Evolutionary conservation across 2,329 filamentous ascomycete species (phyloP).

Genomic region (Trichoderma arundinaceum): DNA sequence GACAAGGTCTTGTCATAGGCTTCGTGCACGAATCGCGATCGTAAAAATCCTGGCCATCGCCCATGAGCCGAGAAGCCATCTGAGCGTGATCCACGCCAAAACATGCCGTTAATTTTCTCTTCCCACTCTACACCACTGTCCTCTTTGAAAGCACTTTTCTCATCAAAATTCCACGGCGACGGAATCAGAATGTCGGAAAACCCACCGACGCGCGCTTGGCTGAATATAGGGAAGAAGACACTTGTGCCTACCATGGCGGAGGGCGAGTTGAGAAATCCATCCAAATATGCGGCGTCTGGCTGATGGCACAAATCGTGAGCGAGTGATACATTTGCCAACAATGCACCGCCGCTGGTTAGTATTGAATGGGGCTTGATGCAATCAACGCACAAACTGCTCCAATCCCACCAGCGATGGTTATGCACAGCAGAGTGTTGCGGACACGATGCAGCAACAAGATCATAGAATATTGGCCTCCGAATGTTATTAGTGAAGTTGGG

Average conservation of each 20-base stretch:
- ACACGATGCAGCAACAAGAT: constrained; percentile 50
- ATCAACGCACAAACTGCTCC: constrained; percentile 42
- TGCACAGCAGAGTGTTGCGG: constrained; percentile 54
- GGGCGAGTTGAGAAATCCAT: constrained; percentile 58
- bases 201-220: constrained; percentile 59
- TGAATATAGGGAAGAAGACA: constrained; percentile 60
- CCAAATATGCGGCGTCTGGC: constrained; percentile 54
- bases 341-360: constrained; percentile 42
- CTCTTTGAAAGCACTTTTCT: constrained; percentile 59
- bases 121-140: constrained; percentile 55
- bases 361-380: constrained; percentile 48
- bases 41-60: constrained; percentile 67
- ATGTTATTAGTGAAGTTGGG: constrained; percentile 36
- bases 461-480: constrained; percentile 43
- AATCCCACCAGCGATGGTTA: constrained; percentile 48
- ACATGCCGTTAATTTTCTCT: constrained; percentile 54
- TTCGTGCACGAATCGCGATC: constrained; percentile 67
- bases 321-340: constrained; percentile 61
- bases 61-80: constrained; percentile 48
- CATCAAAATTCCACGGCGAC: constrained; percentile 63
- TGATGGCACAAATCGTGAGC: constrained; percentile 60
- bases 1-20: constrained; percentile 51
- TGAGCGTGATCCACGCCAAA: constrained; percentile 66
- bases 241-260: constrained; percentile 58
- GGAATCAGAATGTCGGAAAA: constrained; percentile 60